Evolutionary conservation across 345 rosid species (phyloP), one percentile per base, ranked within the genome.

Genomic region (Hevea brasiliensis): DNA sequence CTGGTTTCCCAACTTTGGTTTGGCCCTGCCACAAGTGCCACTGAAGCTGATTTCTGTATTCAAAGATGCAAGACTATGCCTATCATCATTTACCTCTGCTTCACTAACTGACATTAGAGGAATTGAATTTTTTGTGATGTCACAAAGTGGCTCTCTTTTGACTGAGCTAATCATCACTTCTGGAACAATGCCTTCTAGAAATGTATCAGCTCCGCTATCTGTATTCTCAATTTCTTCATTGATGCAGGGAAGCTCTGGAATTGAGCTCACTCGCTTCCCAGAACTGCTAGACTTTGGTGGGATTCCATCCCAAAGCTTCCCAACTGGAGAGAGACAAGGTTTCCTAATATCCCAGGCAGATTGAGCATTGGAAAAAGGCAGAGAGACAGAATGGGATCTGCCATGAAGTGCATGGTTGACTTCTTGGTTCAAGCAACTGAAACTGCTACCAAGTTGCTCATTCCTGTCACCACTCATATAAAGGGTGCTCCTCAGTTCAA

Each of bases 201-300:
- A 37, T 72, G 76, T 81, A 74, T 84, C 86, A 48, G 79, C 67
- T 47, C 75, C 84, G 73, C 85, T 90, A 40, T 88, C 87, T 41
- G 71, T 35, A 59, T 67, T 82, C 85, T 95, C 97, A 81, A 82
- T 85, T 81, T 92, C 97, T 83, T 95, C 98, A 56, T 66, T 86
- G 66, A 95, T 91, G 82, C 91, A 86, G 58, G 98, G 94, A 72
- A 95, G 96, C 74, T 92, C 96, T 68, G 88, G 89, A 75, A 82
- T 85, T 79, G 85, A 80, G 85, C 92, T 89, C 57, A 84, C 83
- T 73, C 82, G 87, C 68, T 83, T 85, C 85, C 85, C 93, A 80
- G 91, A 91, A 84, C 93, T 84, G 62, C 87, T 79, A 75, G 96
- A 86, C 65, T 76, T 82, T 41, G 79, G 84, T 72, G 81, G 66